Evolutionary conservation across 2,329 filamentous ascomycete genomes (phyloP), one percentile per base, ranked within the genome.

Genomic region (Aspergillus fumigatus): DNA sequence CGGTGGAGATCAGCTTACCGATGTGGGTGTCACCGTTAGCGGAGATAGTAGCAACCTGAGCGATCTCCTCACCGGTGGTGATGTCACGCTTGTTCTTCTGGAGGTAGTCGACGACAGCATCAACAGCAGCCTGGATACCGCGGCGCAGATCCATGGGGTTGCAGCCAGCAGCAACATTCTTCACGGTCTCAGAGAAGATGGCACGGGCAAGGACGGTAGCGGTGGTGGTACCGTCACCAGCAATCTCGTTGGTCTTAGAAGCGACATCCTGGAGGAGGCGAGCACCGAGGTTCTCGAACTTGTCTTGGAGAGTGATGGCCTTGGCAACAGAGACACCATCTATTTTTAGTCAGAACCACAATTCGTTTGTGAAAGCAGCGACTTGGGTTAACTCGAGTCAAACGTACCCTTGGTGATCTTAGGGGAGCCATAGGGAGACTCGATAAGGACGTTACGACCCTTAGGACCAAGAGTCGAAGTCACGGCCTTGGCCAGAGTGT

Each of bases 141-240:
- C 94, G 88, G 77, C 94, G 88, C 72, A 99, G 85, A 74, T 99
- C 94, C 94, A 99, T 97, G 66, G 94, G 94, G 83, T 99, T 99
- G 88, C 94, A 99, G 73, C 94, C 94, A 62, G 94, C 94, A 65
- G 94, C 94, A 64, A 99, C 94, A 77, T 99, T 99, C 88, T 99
- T 99, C 76, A 97, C 94, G 54, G 93, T 97, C 85, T 99, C 94
- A 78, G 94, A 96, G 86, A 99, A 99, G 80, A 99, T 99, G 76
- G 92, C 90, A 69, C 92, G 90, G 68, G 92, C 94, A 66, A 99
- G 90, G 66, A 97, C 94, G 63, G 94, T 99, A 64, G 94, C 94
- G 65, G 92, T 96, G 65, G 94, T 99, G 70, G 94, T 99, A 79
- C 94, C 94, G 77, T 99, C 94, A 88, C 94, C 94, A 66, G 94